Conservation (phyloP, 441 rosid genomes). For the Corymbia citriodora region DNA sequence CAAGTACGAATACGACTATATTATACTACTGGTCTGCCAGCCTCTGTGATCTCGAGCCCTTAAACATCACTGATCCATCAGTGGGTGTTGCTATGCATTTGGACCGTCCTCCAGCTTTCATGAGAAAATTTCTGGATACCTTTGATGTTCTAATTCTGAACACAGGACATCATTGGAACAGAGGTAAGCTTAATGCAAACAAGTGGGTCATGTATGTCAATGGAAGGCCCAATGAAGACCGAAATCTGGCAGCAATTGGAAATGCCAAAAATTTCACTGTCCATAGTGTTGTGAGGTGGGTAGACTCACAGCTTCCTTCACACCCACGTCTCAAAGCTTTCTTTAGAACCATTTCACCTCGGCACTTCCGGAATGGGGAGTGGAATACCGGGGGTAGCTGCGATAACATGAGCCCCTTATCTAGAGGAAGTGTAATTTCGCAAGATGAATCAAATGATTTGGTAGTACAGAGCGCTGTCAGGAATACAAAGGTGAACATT, state of each 20-base stretch:
- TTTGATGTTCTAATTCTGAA: constrained; percentile 62
- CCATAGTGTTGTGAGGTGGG: constrained; percentile 51
- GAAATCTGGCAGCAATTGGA: constrained; percentile 26
- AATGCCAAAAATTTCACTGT: constrained; percentile 57
- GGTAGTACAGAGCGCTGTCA: constrained; percentile 42
- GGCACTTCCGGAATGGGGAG: constrained; percentile 68
- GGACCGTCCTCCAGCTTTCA: constrained; percentile 62
- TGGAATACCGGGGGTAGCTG: constrained; percentile 79
- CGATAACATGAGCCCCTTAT: constrained; percentile 47
- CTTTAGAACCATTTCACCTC: constrained; percentile 63
- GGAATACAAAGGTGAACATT: constrained; percentile 47
- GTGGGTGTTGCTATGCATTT: constrained; percentile 53
- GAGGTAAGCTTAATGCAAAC: constrained; percentile 52
- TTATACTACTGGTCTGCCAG: constrained; percentile 71
- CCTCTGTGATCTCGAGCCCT: constrained; percentile 43
- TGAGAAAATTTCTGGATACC: constrained; percentile 40
- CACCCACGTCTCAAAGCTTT: constrained; percentile 51
- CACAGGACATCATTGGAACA: constrained; percentile 79
- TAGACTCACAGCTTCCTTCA: constrained; percentile 44
- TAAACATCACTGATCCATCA: constrained; percentile 30
- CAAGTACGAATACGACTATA: constrained; percentile 55
- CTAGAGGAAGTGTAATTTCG: constrained; percentile 37
- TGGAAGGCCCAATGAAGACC: constrained; percentile 33
- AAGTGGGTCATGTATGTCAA: constrained; percentile 61
- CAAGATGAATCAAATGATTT: constrained; percentile 45